phyloP scores from a whole-genome alignment of 2,329 filamentous ascomycete genomes.

The Colletotrichum gloeosporioides region DNA sequence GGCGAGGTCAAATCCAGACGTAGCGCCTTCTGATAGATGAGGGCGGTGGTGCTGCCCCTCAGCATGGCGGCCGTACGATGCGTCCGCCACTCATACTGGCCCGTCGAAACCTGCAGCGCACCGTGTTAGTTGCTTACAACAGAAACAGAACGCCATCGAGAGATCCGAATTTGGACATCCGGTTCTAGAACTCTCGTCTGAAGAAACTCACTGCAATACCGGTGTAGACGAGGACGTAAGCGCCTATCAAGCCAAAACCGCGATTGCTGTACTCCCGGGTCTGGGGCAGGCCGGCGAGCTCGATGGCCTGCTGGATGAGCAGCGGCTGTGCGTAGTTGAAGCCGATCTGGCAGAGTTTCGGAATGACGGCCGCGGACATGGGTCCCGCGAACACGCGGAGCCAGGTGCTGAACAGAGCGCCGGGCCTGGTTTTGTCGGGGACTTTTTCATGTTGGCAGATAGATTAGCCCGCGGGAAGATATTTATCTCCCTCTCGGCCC shows the following conservation, averaged over 20 bases:
- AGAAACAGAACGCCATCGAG: neutral
- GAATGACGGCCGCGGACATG: slow-evolving; percentile 1
- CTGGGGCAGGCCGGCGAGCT: slow-evolving; percentile 22
- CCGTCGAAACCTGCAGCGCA: slow-evolving; percentile 24
- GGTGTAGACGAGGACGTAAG: slow-evolving; percentile 29
- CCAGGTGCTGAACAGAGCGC: slow-evolving; percentile 20
- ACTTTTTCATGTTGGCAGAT: slow-evolving; percentile 5
- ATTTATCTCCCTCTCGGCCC: neutral
- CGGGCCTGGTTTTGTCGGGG: slow-evolving; percentile 21
- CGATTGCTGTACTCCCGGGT: slow-evolving; percentile 24
- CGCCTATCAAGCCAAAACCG: slow-evolving; percentile 31
- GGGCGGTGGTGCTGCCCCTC: slow-evolving; percentile 29
- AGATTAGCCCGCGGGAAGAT: slow-evolving; percentile 6
- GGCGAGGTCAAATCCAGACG: slow-evolving; percentile 24
- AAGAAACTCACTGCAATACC: slow-evolving; percentile 27
- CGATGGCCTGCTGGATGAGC: slow-evolving; percentile 27
- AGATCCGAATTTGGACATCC: neutral
- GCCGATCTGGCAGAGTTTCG: slow-evolving; percentile 26
- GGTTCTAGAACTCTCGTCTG: neutral
- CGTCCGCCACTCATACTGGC: slow-evolving; percentile 27
- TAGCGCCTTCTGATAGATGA: slow-evolving; percentile 31
- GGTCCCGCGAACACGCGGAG: slow-evolving; percentile 8
- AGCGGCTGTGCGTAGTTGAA: slow-evolving; percentile 32
- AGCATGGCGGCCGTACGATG: slow-evolving; percentile 28
- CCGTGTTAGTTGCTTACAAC: neutral